Evolutionary conservation across 257 asterid species (phyloP).

Genomic region (Przewalskia tangutica): DNA sequence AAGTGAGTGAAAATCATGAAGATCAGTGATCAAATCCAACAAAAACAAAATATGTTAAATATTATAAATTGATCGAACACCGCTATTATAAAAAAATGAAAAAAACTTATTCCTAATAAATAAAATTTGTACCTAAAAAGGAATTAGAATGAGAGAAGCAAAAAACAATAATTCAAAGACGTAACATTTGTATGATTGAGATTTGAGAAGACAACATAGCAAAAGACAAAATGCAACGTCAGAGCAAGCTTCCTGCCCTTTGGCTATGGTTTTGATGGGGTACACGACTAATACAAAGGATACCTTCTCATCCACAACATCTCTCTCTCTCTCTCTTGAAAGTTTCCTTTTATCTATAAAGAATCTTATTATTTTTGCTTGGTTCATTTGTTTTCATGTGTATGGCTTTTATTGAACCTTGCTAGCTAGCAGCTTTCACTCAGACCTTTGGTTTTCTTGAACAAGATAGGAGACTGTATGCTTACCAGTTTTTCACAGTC

Average conservation of each 20-base stretch:
- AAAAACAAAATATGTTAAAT: neutral
- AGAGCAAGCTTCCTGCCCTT: slow-evolving; percentile 39
- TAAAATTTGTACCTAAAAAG: neutral
- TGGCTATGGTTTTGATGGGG: slow-evolving; percentile 43
- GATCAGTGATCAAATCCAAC: neutral
- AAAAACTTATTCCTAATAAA: neutral
- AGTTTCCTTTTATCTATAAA: slow-evolving; percentile 1
- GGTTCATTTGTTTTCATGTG: slow-evolving; percentile 34
- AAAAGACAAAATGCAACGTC: slow-evolving; percentile 76
- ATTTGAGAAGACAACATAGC: slow-evolving; percentile 36
- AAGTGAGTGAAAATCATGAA: neutral
- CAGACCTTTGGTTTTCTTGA: slow-evolving; percentile 33
- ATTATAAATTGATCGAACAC: too few relatives aligned
- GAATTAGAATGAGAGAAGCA: neutral
- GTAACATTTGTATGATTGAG: slow-evolving; percentile 29
- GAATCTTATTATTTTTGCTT: slow-evolving; percentile 11
- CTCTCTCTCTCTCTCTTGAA: slow-evolving; percentile 24
- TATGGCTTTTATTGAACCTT: slow-evolving; percentile 51
- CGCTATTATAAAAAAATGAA: neutral
- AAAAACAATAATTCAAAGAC: neutral
- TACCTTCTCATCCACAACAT: slow-evolving; percentile 64
- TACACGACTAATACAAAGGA: slow-evolving; percentile 32
- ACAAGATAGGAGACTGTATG: slow-evolving; percentile 8
- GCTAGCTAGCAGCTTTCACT: slow-evolving; percentile 41
- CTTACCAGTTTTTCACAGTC: neutral